Conservation (phyloP, 73 alveolate genomes). For the Paramecium bursaria region DNA sequence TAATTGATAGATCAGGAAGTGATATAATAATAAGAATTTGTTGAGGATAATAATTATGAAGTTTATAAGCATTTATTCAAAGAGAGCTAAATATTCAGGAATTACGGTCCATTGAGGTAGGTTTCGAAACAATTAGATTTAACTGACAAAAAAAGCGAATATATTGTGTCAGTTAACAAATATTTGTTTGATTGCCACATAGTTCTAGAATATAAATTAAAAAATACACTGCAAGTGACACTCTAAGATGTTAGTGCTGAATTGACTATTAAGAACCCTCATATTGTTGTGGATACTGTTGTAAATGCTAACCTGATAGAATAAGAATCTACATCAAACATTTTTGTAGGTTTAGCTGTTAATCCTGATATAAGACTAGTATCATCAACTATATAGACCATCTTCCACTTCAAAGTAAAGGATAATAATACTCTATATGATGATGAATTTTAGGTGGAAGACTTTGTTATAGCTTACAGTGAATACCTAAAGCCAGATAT, state of each 20-base stretch:
- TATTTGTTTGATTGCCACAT: slow-evolving; percentile 68
- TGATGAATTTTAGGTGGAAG: slow-evolving; percentile 33
- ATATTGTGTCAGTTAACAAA: slow-evolving; percentile 49
- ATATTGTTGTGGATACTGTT: slow-evolving; percentile 32
- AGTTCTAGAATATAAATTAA: slow-evolving; percentile 54
- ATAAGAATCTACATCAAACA: slow-evolving; percentile 51
- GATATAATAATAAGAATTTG: slow-evolving; percentile 17
- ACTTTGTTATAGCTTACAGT: background rate
- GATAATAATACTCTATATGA: slow-evolving; percentile 20
- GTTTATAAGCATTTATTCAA: slow-evolving; percentile 37
- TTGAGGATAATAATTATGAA: slow-evolving; percentile 31
- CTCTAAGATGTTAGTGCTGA: slow-evolving; percentile 57
- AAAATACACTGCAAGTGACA: slow-evolving; percentile 52
- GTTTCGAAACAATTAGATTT: slow-evolving; percentile 8
- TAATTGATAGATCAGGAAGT: slow-evolving; percentile 52
- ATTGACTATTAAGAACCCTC: slow-evolving; percentile 49
- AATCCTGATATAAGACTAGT: slow-evolving; percentile 63
- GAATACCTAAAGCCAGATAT: slow-evolving; percentile 4
- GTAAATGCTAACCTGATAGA: slow-evolving; percentile 63
- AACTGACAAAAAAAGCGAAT: slow-evolving; percentile 60
- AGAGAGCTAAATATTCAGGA: slow-evolving; percentile 44
- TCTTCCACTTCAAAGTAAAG: slow-evolving; percentile 12
- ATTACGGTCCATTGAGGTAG: slow-evolving; percentile 61
- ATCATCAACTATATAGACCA: slow-evolving; percentile 40
- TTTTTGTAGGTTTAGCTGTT: slow-evolving; percentile 55